phyloP scores from a whole-genome alignment of 1,284 basidiomycete genomes.

The Puccinia novopanici region DNA sequence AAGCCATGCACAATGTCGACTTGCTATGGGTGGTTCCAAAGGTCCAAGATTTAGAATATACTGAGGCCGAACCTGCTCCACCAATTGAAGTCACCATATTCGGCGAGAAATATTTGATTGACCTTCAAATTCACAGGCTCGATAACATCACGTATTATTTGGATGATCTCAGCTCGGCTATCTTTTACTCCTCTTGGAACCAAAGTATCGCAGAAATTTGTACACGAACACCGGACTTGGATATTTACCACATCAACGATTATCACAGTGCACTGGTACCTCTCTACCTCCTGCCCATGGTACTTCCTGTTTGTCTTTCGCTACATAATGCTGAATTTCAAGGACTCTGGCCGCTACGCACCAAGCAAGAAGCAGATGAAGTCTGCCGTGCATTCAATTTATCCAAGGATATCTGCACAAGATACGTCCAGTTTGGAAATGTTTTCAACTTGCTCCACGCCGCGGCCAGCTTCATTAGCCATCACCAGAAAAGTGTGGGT shows the following conservation, averaged over 20 bases:
- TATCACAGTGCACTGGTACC: slow-evolving; percentile 88
- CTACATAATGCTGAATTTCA: slow-evolving; percentile 95
- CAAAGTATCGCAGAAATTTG: slow-evolving; percentile 88
- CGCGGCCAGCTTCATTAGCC: slow-evolving; percentile 83
- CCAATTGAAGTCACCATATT: slow-evolving; percentile 94
- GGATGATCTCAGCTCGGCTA: slow-evolving; percentile 90
- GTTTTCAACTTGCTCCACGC: slow-evolving; percentile 91
- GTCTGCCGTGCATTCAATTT: slow-evolving; percentile 95
- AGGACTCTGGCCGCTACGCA: slow-evolving; percentile 87
- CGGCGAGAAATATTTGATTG: slow-evolving; percentile 87
- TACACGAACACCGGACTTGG: slow-evolving; percentile 76
- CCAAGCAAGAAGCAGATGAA: slow-evolving; percentile 95
- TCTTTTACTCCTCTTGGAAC: slow-evolving; percentile 96
- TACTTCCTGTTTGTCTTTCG: slow-evolving; percentile 84
- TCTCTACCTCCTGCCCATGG: slow-evolving; percentile 83
- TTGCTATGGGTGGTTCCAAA: slow-evolving; percentile 89
- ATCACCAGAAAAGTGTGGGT: slow-evolving; percentile 85
- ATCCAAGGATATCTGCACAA: slow-evolving; percentile 87
- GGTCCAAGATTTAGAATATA: slow-evolving; percentile 63
- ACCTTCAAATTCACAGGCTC: slow-evolving; percentile 83
- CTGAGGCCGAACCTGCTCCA: slow-evolving; percentile 49
- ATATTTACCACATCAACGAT: slow-evolving; percentile 81
- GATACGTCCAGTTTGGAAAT: slow-evolving; percentile 93
- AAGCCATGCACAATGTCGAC: slow-evolving; percentile 92
- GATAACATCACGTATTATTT: slow-evolving; percentile 93